phyloP scores from a whole-genome alignment of 495 filamentous ascomycete species.

The Entonaema liquescens region DNA sequence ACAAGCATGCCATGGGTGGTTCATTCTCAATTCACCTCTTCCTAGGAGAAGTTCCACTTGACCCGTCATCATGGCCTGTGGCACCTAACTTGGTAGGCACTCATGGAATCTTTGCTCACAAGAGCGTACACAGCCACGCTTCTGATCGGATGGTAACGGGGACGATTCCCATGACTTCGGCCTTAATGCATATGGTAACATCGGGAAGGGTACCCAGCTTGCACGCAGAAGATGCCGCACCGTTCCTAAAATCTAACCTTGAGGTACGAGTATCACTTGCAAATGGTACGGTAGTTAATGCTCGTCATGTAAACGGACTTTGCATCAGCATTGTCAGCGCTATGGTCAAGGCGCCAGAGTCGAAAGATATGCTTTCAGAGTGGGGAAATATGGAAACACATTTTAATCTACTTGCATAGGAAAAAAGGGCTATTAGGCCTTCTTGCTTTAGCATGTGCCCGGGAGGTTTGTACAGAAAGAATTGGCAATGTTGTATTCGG shows the following conservation, averaged over 20 bases:
- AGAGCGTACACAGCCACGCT: conserved; percentile 23
- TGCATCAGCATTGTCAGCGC: conserved; percentile 53
- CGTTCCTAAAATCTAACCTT: conserved; percentile 57
- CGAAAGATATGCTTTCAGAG: conserved; percentile 51
- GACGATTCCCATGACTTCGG: conserved; percentile 65
- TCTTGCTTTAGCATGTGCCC: conserved; percentile 22
- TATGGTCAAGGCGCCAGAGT: conserved; percentile 48
- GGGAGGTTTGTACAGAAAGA: conserved; percentile 8
- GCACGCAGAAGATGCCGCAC: conserved; percentile 49
- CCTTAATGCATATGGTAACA: conserved; percentile 54
- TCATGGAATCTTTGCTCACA: conserved; percentile 61
- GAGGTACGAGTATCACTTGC: conserved; percentile 49
- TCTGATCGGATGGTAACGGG: conserved; percentile 53
- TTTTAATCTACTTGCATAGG: conserved; percentile 43
- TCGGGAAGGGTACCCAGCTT: conserved; percentile 53
- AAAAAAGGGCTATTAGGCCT: background rate
- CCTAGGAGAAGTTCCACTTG: conserved; percentile 57
- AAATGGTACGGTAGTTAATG: conserved; percentile 41
- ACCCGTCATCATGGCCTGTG: conserved; percentile 53
- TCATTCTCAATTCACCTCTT: conserved; percentile 69
- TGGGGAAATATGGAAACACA: conserved; percentile 51
- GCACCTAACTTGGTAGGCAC: conserved; percentile 62
- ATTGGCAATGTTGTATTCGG: conserved; percentile 35
- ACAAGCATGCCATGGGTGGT: conserved; percentile 63
- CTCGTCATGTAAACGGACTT: conserved; percentile 44